Base-by-base conservation (phyloP, 805 yeast genomes). In the Candida loeiensis region DNA sequence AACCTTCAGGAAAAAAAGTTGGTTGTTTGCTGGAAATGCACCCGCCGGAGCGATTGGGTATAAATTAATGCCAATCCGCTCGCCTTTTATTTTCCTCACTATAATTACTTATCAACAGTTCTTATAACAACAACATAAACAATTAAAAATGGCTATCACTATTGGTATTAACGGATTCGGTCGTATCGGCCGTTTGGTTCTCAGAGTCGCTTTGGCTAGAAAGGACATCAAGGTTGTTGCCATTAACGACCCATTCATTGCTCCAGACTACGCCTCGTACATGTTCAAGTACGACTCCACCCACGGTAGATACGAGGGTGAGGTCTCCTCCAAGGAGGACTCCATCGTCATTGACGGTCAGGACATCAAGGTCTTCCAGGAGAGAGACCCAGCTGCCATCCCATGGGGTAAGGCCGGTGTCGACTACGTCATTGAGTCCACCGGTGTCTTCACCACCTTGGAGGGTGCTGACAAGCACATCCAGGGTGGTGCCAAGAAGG, bases 201-300 rank as follows among this genome's bases (percentile, higher is more conserved):
- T 60, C 45, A 59, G 65, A 59, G 49, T 59, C 40, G 64, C 64
- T 34, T 48, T 60, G 36, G 27, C 41, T n/a, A 58, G 65, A 55
- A 48, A 51, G 26, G 63, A 59, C 55, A 57, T 60, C 47, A 50
- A 51, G 38, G 60, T 60, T 29, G 65, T 59, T 37, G 62, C 64
- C 29, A 44, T 60, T 50, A 60, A 60, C 45, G 65, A 60, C 46
- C 65, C 65, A 28, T 60, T 60, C 50, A 53, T 60, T 48, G 58
- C 63, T 36, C 49, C 65, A 27, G 65, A 60, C 48, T 60, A 60
- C 48, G 65, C 65, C 37, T 49, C 65, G 26, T 60, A 60, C 56
- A 60, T 60, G 65, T 60, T 60, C 55, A 58, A 60, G 50, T 60
- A 60, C 51, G 65, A 60, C 52, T 60, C 65, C 44, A 60, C 65